Conservation (phyloP, 768 basidiomycete genomes). For the Auriscalpium orientale region DNA sequence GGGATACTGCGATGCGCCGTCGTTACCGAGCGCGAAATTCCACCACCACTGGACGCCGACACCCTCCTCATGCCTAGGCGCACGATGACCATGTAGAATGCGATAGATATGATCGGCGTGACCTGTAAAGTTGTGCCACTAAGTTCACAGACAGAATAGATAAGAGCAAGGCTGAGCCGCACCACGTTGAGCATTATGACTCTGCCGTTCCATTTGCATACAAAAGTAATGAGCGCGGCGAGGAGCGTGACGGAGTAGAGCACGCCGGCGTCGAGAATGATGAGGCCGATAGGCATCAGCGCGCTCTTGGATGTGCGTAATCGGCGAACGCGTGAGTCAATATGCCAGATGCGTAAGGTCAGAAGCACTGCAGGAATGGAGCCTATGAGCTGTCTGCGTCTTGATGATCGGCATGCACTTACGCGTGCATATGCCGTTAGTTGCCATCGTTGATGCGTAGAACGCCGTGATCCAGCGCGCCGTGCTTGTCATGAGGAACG, state of each 20-base stretch:
- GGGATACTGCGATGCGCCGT: too few species aligned
- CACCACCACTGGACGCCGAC: too few species aligned
- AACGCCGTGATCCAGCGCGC: not conserved
- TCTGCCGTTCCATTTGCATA: constrained; percentile 15
- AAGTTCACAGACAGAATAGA: too few species aligned
- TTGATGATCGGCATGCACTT: not conserved
- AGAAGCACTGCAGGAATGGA: not conserved
- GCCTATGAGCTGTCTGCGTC: not conserved
- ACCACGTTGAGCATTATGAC: constrained; percentile 19
- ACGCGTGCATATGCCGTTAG: constrained; percentile 1
- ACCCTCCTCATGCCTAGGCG: too few species aligned
- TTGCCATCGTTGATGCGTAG: not conserved
- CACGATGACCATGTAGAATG: too few species aligned
- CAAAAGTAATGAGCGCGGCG: constrained; percentile 19
- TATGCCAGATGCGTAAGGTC: constrained; percentile 1
- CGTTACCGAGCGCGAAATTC: too few species aligned
- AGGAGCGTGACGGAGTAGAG: constrained; percentile 2
- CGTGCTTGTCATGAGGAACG: too few species aligned
- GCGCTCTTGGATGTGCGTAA: not conserved
- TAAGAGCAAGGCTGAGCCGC: not conserved
- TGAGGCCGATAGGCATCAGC: not conserved
- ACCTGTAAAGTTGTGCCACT: too few species aligned
- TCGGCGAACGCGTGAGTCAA: not conserved
- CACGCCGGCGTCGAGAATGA: constrained; percentile 1
- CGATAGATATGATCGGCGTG: too few species aligned